Percentiles rank a stretch among this genome's conserved stretches.
phyloP scores from a whole-genome alignment of 2,329 filamentous ascomycete genomes.

The Monosporascus sp. region DNA sequence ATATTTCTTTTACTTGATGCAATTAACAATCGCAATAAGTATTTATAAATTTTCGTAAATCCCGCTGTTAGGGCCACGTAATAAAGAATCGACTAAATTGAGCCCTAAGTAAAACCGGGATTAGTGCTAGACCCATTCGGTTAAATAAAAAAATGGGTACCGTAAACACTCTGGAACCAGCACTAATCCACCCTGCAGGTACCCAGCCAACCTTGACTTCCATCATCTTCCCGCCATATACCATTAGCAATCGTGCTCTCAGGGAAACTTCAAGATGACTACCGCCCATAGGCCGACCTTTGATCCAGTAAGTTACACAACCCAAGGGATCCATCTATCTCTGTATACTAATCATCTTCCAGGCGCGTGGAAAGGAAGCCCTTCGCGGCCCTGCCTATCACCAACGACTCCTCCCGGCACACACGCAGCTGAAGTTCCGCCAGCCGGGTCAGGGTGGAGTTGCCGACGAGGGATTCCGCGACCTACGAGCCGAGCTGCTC shows the following conservation, averaged over 20 bases:
- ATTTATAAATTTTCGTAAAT: no score
- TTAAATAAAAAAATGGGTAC: no score
- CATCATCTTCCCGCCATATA: neutral
- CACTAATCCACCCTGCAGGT: neutral
- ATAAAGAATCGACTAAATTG: no score
- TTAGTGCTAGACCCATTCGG: no score
- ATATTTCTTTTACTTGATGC: no score
- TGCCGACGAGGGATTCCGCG: constrained; percentile 64
- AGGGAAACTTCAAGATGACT: constrained; percentile 47
- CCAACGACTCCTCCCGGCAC: constrained; percentile 87
- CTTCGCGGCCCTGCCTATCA: constrained; percentile 92
- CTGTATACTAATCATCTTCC: constrained; percentile 21
- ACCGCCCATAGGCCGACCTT: constrained; percentile 84
- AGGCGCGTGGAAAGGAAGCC: constrained; percentile 92
- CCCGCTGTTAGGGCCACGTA: no score
- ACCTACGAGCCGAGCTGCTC: constrained; percentile 85
- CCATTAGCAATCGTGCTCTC: constrained; percentile 1
- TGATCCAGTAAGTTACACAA: constrained; percentile 63
- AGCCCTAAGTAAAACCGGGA: no score
- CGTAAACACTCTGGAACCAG: no score
- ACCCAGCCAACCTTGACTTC: constrained; percentile 2
- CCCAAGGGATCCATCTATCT: neutral
- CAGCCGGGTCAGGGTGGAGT: constrained; percentile 87
- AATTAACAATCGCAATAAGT: no score
- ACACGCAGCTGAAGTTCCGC: constrained; percentile 88